Evolutionary conservation across 495 filamentous ascomycete genomes (phyloP), one percentile per base, ranked within the genome.

Genomic region (Immersiella caudata): DNA sequence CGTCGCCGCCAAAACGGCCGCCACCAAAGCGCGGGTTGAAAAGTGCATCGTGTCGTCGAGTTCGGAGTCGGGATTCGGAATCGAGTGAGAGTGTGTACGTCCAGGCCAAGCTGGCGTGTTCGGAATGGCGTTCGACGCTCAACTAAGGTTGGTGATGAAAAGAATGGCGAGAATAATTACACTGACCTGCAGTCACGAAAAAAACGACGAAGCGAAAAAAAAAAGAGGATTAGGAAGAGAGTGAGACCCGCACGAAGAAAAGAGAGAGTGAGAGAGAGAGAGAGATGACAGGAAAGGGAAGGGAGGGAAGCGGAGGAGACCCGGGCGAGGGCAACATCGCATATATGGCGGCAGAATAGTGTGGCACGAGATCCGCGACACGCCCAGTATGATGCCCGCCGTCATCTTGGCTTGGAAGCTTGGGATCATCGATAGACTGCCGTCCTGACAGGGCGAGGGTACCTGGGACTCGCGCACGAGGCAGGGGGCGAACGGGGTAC

Each of bases 161-260:
- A 64, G 67, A 71, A 57, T 26, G 60, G 62, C 65, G 52, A 62
- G 60, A 69, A 73, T 52, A 14, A 65, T 67, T 63, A 68, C 29
- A 35, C 75, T 76, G 75, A 57, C 75, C 71, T 68, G 75, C 72
- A 76, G 75, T 73, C 65, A 70, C 67, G 69, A 75, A 77, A 62
- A 68, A 74, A 77, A 60, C n/a, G 57, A 66, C 64, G 51, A 67
- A 46, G 29, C 63, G 27, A 27, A 65, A 58, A 64, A 26, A 66
- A 35, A 49, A 68, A 29, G 52, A 70, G 49, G 29, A 64, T 22
- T 66, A 27, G 35, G 36, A 63, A 65, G 12, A 60, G 29, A 68
- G 56, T 49, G 33, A 59, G 59, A 52, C 40, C 55, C 61, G 27
- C 18, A 14, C 16, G 26, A 33, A 27, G 27, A 50, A 60, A 26